A percentile compares a stretch with the other conserved stretches of the same genome.
Conservation (phyloP, 495 filamentous ascomycete species). For the Neurospora sp. region DNA sequence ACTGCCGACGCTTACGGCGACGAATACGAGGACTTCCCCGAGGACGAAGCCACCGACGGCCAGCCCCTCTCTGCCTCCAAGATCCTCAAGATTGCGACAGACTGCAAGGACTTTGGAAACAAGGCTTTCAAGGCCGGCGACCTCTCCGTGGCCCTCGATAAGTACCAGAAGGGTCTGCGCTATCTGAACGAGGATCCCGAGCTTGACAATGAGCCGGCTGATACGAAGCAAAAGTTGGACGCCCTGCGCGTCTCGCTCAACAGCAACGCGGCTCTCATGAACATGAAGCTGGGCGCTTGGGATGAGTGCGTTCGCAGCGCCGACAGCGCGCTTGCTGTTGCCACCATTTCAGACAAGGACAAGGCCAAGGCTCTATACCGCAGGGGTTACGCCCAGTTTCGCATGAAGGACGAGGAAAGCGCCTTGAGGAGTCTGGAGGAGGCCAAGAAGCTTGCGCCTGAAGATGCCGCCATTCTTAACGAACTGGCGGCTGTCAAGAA, state of each 20-base stretch:
- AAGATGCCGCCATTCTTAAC: conserved; percentile 62
- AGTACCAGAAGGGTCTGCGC: conserved; percentile 96
- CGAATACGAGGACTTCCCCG: conserved; percentile 91
- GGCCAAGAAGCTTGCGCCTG: conserved; percentile 64
- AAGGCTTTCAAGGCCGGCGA: conserved; percentile 77
- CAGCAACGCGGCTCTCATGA: conserved; percentile 40
- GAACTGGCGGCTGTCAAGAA: conserved; percentile 71
- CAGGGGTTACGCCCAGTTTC: conserved; percentile 60
- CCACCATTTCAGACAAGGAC: conserved; percentile 59
- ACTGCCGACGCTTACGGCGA: conserved; percentile 74
- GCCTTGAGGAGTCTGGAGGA: conserved; percentile 69
- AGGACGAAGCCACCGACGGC: conserved; percentile 51
- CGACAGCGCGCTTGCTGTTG: conserved; percentile 59
- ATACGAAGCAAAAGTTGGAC: conserved; percentile 55
- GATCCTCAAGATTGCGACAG: conserved; percentile 69
- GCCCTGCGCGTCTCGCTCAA: conserved; percentile 43
- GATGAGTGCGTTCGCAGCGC: conserved; percentile 60
- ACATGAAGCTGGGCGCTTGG: conserved; percentile 67
- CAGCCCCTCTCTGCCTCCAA: conserved; percentile 47
- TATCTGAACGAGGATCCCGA: conserved; percentile 86
- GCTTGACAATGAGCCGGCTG: conserved; percentile 55
- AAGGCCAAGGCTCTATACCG: conserved; percentile 83
- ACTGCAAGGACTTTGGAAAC: conserved; percentile 88
- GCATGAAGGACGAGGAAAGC: conserved; percentile 75
- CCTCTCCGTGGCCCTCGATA: conserved; percentile 62